A percentile compares a stretch with the other conserved stretches of the same genome.
These are phyloP conservation scores for Nannizziopsis arthrosporioides DNA, from an alignment of 2,329 filamentous ascomycete species.

Conservation along the genomic window DNA sequence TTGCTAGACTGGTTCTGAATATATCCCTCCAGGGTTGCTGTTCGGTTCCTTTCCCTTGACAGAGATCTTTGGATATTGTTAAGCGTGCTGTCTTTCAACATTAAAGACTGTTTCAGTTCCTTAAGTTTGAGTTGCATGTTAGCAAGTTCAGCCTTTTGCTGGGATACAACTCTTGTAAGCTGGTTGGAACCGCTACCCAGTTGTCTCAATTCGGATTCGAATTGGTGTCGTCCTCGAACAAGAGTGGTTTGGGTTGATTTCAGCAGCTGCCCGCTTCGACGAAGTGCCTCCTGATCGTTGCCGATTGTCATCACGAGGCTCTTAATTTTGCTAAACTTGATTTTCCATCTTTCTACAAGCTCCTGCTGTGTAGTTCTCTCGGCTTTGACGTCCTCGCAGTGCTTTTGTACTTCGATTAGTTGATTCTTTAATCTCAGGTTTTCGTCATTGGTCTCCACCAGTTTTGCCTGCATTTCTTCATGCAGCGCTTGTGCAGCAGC, in stretches of 20 bases:
- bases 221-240: slow-evolving; percentile 19
- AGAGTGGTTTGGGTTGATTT: slow-evolving; percentile 20
- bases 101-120: slow-evolving; percentile 20
- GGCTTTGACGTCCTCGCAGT: slow-evolving; percentile 17
- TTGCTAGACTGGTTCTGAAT: slow-evolving; percentile 20
- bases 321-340: slow-evolving; percentile 25
- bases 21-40: slow-evolving; percentile 23
- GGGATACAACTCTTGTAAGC: slow-evolving; percentile 13
- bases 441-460: slow-evolving; percentile 19
- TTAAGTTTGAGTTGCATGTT: slow-evolving; percentile 17
- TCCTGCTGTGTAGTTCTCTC: slow-evolving; percentile 18
- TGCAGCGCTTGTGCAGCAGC: slow-evolving; percentile 16
- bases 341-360: slow-evolving; percentile 27
- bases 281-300: slow-evolving; percentile 24
- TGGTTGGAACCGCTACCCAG: slow-evolving; percentile 18
- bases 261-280: slow-evolving; percentile 22
- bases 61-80: slow-evolving; percentile 17
- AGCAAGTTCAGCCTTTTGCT: slow-evolving; percentile 17
- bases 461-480: slow-evolving; percentile 21
- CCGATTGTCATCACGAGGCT: slow-evolving; percentile 26
- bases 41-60: slow-evolving; percentile 23
- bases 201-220: slow-evolving; percentile 19
- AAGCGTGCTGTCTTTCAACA: slow-evolving; percentile 18
- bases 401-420: slow-evolving; percentile 15
- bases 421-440: slow-evolving; percentile 22